Base-by-base conservation (phyloP, 768 basidiomycete genomes). In the Boletus subparvulus region DNA sequence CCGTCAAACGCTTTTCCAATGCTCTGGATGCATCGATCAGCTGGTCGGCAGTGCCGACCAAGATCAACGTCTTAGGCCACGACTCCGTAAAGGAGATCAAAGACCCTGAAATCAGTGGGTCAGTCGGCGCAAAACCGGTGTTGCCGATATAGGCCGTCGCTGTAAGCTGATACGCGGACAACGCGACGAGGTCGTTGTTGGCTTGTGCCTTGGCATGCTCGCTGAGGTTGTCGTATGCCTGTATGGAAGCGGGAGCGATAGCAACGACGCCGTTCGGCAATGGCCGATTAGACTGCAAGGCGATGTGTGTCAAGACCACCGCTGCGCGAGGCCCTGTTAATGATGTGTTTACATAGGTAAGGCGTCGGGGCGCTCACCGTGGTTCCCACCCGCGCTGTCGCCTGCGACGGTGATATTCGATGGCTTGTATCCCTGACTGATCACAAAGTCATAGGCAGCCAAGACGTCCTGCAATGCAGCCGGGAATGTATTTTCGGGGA, bases 261-360 rank as follows among this genome's bases (percentile, higher is more conserved):
- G 87, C 75, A 44, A 82, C 73, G 59, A 89, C 71, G 61, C 87
- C 83, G 0, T 74, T 68, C 45, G 82, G 80, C 39, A 87, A 72
- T 6, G 76, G 72, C 30, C 71, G 16, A 67, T 13, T 84, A 24
- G 83, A 83, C 70, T 87, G 87, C 55, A 78, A 75, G 44, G 80
- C 70, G 14, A 64, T 52, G 36, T 64, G 51, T 0, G 62, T 48
- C 42, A 64, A 49, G 4, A 64, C 48, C 4, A 64, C 4, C 40
- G 54, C 63, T 64, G 16, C 1, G 26, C 3, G 19, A 24, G 17
- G 12, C 9, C 2, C 4, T 16, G 13, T 46, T 37, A 45, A 17
- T 17, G 9, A 16, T 11, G 17, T 12, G n/a, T 19, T 8, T 5
- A 26, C 26, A 26, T 28, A 4, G 6, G 13, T 32, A 8, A 47